Evolutionary conservation across 257 asterid genomes (phyloP), one percentile per base, ranked within the genome.

Genomic region (Gynochthodes officinalis): DNA sequence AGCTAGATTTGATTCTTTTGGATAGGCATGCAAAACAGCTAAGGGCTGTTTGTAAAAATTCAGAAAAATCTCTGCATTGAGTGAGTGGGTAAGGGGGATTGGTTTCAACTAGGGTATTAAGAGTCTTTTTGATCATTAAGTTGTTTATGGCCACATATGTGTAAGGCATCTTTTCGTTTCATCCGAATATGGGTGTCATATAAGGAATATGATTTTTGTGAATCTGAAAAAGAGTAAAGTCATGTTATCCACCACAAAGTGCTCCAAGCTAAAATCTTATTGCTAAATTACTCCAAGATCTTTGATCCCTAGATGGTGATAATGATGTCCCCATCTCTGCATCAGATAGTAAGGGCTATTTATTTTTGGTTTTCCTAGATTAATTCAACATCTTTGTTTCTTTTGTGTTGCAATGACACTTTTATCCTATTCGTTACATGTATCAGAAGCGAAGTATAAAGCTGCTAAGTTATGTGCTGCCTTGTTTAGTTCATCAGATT

Each of bases 401-500:
- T 28, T 70, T 69, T 32, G 68, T 71, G 48, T 61, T 49, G 28
- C 30, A 53, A 19, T 76, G 67, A 54, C 37, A 54, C 57, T 18
- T 55, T 39, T 40, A 13, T 64, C 43, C 44, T 28, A 64, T 71
- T 72, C 16, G 63, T 65, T 71, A 58, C 70, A 72, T 71, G 53
- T 72, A 57, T 70, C 84, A 64, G 84, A 85, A 78, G 79, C 70
- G 73, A 79, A 69, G 80, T 76, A 58, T 72, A 75, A 81, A 79
- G 84, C 80, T 80, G 85, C 80, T 88, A 85, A 85, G 85, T 82
- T 83, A 78, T 83, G 82, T 81, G 67, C 82, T 89, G 82, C 86
- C 84, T 89, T 86, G 76, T 86, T 84, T 76, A 92, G 99, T 83
- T 90, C 98, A 75, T 90, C 99, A 73, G 97, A 95, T 81, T 90